phyloP scores from a whole-genome alignment of 768 basidiomycete genomes.

The Suillus americanus region DNA sequence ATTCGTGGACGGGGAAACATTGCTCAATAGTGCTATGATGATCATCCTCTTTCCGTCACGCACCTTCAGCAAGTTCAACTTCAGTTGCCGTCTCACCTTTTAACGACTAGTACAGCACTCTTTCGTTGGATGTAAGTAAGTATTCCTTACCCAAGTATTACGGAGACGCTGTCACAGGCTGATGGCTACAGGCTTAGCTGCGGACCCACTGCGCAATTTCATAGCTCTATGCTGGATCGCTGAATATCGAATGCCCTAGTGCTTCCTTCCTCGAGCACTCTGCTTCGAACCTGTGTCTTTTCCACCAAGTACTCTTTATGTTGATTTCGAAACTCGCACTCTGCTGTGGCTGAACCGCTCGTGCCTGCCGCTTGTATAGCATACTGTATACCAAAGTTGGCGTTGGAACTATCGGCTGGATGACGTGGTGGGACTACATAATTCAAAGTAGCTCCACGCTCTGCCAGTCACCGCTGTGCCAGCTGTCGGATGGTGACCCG shows the following conservation, averaged over 20 bases:
- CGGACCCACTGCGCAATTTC: not conserved
- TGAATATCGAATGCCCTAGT: not conserved
- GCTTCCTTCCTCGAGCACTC: not conserved
- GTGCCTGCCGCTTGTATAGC: not conserved
- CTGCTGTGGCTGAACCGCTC: not conserved
- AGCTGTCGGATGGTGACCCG: not conserved
- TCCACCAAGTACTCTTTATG: not conserved
- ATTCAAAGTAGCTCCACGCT: too few relatives aligned
- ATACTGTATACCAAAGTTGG: not conserved
- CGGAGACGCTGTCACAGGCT: not conserved
- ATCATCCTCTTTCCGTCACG: not conserved
- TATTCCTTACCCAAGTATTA: not conserved
- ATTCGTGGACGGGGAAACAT: not conserved
- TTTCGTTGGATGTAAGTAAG: not conserved
- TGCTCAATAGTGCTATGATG: not conserved
- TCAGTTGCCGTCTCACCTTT: too few relatives aligned
- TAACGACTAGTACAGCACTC: too few relatives aligned
- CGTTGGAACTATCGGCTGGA: not conserved
- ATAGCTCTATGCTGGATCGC: not conserved
- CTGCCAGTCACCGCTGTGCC: too few relatives aligned
- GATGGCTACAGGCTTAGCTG: not conserved
- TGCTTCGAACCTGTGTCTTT: not conserved
- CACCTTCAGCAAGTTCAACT: not conserved
- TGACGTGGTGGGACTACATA: not conserved
- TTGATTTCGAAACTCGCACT: not conserved